These are phyloP conservation scores for Verticillium longisporum DNA, from an alignment of 2,329 filamentous ascomycete genomes.

Conservation along the genomic window DNA sequence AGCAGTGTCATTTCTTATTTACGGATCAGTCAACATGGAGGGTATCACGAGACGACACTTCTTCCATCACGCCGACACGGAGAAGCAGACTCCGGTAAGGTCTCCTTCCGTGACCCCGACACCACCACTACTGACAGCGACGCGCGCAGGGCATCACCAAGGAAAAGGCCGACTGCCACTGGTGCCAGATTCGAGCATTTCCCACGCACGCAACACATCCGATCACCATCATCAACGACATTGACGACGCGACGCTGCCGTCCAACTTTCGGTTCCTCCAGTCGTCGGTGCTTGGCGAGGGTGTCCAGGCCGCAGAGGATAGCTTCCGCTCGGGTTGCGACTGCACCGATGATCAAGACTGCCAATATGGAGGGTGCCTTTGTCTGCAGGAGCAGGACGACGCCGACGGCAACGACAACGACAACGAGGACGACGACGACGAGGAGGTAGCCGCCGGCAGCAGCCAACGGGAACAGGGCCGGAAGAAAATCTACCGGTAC, in stretches of 20 bases:
- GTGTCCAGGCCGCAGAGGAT: conserved; percentile 51
- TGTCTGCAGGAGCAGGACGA: conserved; percentile 61
- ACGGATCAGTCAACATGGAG: conserved; percentile 31
- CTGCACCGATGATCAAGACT: conserved; percentile 55
- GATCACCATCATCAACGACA: conserved; percentile 58
- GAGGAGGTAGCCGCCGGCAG: not conserved
- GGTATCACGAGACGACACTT: conserved; percentile 39
- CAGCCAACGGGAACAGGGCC: conserved; percentile 14
- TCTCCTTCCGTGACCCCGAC: not conserved
- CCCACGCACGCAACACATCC: conserved; percentile 39
- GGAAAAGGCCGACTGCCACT: conserved; percentile 46
- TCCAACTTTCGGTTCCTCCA: conserved; percentile 64
- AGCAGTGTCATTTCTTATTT: not conserved
- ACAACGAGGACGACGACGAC: conserved; percentile 23
- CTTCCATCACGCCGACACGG: conserved; percentile 33
- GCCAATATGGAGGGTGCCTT: conserved; percentile 60
- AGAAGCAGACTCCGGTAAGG: conserved; percentile 10
- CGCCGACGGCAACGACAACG: conserved; percentile 35
- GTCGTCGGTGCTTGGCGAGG: conserved; percentile 49
- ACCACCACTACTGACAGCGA: not conserved
- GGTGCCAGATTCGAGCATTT: conserved; percentile 54
- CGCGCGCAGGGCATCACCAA: conserved; percentile 22
- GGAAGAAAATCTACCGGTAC: conserved; percentile 53
- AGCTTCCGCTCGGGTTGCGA: conserved; percentile 64
- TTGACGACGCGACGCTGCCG: conserved; percentile 50